These are phyloP conservation scores for Heliocybe sulcata DNA, from an alignment of 1,284 basidiomycete genomes.

Conservation along the genomic window DNA sequence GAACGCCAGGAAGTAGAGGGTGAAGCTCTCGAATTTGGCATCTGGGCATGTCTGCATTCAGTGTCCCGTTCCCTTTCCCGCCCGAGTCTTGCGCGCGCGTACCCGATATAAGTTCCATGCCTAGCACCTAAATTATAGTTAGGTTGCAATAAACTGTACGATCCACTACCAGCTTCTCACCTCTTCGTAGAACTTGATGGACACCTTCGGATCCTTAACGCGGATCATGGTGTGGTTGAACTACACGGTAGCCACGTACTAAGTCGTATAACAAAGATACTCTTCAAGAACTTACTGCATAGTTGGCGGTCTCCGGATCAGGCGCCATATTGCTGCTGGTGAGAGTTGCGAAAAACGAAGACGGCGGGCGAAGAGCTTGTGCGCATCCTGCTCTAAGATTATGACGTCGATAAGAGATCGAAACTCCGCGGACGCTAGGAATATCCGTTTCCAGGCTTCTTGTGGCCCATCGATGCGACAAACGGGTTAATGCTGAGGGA, in stretches of 20 bases:
- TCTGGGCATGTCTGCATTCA: slow-evolving; percentile 26
- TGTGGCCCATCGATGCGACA: too few species aligned
- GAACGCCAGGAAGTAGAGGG: slow-evolving; percentile 79
- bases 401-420: background rate
- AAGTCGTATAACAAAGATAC: slow-evolving; percentile 16
- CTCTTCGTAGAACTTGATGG: slow-evolving; percentile 71
- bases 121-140: slow-evolving; percentile 44
- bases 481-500: too few species aligned
- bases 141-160: background rate
- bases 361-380: too few species aligned
- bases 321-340: slow-evolving; percentile 42
- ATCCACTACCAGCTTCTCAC: slow-evolving; percentile 22
- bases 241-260: slow-evolving; percentile 34
- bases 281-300: slow-evolving; percentile 15
- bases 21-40: slow-evolving; percentile 51
- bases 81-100: slow-evolving; percentile 10
- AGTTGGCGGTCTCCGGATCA: slow-evolving; percentile 57
- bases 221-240: slow-evolving; percentile 92
- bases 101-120: slow-evolving; percentile 81
- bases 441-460: background rate
- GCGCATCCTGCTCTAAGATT: background rate
- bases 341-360: background rate
- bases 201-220: slow-evolving; percentile 82
- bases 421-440: background rate
- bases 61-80: slow-evolving; percentile 7